Base-by-base conservation (phyloP, 108 stramenopile genomes). In the Cyclotella cryptica region DNA sequence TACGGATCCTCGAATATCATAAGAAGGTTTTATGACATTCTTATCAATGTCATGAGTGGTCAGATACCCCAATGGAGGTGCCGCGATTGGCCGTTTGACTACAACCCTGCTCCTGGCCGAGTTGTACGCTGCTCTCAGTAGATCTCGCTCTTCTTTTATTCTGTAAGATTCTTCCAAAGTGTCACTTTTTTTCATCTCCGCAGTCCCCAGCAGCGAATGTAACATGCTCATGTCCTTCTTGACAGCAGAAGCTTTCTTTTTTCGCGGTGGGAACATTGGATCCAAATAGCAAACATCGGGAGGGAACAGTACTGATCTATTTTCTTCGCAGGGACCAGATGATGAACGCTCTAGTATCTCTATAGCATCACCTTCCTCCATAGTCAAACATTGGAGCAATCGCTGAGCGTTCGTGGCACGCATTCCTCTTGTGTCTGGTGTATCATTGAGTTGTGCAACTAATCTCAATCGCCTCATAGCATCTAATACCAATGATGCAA, bases 181-280 rank as follows among this genome's bases (percentile, higher is more conserved):
- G 17, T 53, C 51, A 39, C 15, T 29, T 15, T 21, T 14, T 18
- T 19, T 60, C 0, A 15, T 70, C 0, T 61, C 71, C 14, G 88
- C 84, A 6, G 87, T 80, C 17, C 86, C 84, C 45, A 96, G 71
- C 12, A 96, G 53, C 0, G 86, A 81, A 79, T 96, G 95, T 18
- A 96, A 76, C 61, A 96, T 85, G 42, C 86, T 71, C 95, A 96
- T 96, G 40, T 87, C 85, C 68, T 96, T 93, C 66, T 93, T 96
- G 22, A 96, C 95, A 21, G 86, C 82, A 11, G 90, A 83, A 27
- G 81, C 57, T 55, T 66, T 74, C 66, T 93, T 96, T 30, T 74
- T 89, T 22, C 92, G 72, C 1, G 91, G 86, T 12, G 95, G 95
- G 70, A 96, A 96, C 95, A 96, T 96, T 15, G 92, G 95, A 76